phyloP scores from a whole-genome alignment of 1,284 basidiomycete species.

The Hymenochaete sp. region DNA sequence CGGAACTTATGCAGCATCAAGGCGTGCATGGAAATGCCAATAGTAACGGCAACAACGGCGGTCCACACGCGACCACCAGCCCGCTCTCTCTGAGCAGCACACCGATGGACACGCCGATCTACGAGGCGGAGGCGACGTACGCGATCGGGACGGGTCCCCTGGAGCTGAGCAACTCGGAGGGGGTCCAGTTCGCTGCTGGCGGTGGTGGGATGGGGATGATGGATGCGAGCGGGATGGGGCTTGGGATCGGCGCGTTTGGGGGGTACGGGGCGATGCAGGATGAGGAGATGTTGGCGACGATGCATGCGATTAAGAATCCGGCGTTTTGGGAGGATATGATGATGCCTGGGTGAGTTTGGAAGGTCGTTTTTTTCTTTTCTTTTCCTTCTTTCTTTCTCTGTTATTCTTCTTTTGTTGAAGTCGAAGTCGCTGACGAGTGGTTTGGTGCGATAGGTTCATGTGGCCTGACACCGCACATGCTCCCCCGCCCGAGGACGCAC shows the following conservation, averaged over 20 bases:
- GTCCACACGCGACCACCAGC: constrained; percentile 24
- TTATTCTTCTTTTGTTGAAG: background rate
- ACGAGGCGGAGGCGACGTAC: constrained; percentile 39
- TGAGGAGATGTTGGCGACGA: constrained; percentile 58
- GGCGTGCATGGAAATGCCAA: too few species aligned
- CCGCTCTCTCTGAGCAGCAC: constrained; percentile 15
- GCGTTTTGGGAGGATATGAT: constrained; percentile 70
- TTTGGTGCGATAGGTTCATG: constrained; percentile 15
- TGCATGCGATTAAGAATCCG: constrained; percentile 62
- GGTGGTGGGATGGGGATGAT: background rate
- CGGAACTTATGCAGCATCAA: constrained; percentile 18
- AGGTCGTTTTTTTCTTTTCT: background rate
- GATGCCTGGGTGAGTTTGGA: constrained; percentile 59
- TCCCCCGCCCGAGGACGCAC: constrained; percentile 1
- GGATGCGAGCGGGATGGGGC: constrained; percentile 2
- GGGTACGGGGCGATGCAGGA: constrained; percentile 25
- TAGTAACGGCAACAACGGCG: too few species aligned
- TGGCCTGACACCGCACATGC: constrained; percentile 15
- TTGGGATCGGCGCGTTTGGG: constrained; percentile 21
- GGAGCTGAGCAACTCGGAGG: constrained; percentile 14
- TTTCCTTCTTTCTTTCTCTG: background rate
- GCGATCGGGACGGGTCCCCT: constrained; percentile 20
- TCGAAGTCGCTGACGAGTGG: too few species aligned
- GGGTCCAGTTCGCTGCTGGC: constrained; percentile 8
- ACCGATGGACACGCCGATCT: constrained; percentile 29